Base-by-base conservation (phyloP, 305 asterid genomes). In the Vinca major region DNA sequence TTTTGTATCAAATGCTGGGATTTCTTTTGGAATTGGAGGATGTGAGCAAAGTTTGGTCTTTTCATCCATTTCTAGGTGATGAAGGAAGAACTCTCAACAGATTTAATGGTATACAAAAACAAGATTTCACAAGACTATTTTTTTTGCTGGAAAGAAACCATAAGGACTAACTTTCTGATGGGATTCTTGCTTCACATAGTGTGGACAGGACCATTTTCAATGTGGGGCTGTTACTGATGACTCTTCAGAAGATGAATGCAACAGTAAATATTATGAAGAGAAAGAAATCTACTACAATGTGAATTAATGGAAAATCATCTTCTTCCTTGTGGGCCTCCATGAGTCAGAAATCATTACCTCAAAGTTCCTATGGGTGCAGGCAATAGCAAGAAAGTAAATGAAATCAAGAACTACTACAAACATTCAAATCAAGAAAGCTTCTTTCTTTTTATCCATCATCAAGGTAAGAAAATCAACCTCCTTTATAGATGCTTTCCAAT, bases 311-410 rank as follows among this genome's bases (percentile, higher is more conserved):
- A 41, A 41, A 39, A 80, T 80, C 85, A 74, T 84, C 88, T 80
- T 85, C 91, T 82, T 75, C 74, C 65, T 71, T 61, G 91, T 80
- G 96, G 97, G 96, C 86, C 95, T 77, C 73, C 75, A 63, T 52
- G 55, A 75, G 81, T 80, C 89, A 83, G 88, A 85, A 70, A 45
- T 72, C 74, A 77, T 26, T 80, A 26, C 66, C 60, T 75, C 78
- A 5, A 13, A 53, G 73, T 74, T 72, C 82, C 74, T 60, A 73
- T 60, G 68, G 75, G 75, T 76, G 74, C 77, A 79, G 69, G 73
- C 72, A 37, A 71, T 71, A 51, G 52, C 16, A 21, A 57, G 41
- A 40, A 62, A 26, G 10, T 8, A 68, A 70, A 20, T 37, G 67
- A 63, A 66, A 71, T 64, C 62, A 60, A 67, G 48, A 45, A 37